Conservation (phyloP, 2,329 filamentous ascomycete species). For the Sclerotinia minor region DNA sequence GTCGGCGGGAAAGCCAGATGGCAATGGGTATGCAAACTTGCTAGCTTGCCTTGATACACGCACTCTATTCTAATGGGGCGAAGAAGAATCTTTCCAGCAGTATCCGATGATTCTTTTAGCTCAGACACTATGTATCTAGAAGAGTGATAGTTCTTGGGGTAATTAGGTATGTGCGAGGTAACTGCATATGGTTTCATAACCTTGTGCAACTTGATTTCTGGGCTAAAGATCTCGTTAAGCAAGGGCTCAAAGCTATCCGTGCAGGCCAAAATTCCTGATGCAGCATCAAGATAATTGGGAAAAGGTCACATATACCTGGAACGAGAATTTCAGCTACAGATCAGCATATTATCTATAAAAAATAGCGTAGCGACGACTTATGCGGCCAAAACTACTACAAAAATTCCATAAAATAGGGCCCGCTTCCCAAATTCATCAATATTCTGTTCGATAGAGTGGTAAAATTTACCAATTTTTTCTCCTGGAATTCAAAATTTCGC, state of each 20-base stretch:
- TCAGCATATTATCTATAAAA: constrained; percentile 1
- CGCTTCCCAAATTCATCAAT: neutral
- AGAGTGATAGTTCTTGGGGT: constrained; percentile 4
- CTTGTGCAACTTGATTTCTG: neutral
- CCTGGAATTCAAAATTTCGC: neutral
- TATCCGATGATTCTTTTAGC: neutral
- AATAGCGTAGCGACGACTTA: constrained; percentile 9
- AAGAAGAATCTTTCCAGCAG: too few relatives aligned
- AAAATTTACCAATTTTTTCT: neutral
- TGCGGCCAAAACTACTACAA: neutral
- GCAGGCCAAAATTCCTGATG: neutral
- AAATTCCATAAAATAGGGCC: neutral
- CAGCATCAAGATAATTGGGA: neutral
- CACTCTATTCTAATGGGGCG: too few relatives aligned
- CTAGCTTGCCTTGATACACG: neutral
- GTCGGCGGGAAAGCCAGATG: neutral
- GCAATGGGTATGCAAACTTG: constrained; percentile 9
- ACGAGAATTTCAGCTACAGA: constrained; percentile 12
- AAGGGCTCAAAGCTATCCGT: neutral
- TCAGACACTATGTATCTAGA: neutral
- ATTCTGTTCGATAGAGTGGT: neutral
- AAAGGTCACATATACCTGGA: neutral
- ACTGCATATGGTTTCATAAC: constrained; percentile 7
- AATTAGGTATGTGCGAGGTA: neutral
- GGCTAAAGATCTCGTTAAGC: neutral